Conservation (phyloP, 345 rosid genomes). For the Camelina sativa region DNA sequence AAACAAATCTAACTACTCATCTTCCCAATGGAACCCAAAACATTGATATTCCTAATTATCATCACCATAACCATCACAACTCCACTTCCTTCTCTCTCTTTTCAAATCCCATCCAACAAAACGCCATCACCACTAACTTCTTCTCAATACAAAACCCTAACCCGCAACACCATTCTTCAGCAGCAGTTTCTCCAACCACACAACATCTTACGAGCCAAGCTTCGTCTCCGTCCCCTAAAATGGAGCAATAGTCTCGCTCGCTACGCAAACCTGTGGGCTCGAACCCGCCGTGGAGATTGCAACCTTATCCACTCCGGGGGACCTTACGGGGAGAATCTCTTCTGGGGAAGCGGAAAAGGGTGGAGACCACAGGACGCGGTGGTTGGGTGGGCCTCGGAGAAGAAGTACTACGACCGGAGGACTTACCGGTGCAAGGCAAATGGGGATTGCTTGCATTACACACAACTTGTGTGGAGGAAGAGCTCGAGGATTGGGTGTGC, state of each 20-base stretch:
- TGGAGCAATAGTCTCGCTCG: conserved; percentile 62
- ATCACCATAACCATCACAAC: not conserved
- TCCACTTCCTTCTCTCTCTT: conserved; percentile 23
- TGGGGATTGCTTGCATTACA: conserved; percentile 61
- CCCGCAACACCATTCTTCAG: conserved; percentile 34
- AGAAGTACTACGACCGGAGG: conserved; percentile 46
- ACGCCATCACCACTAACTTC: conserved; percentile 17
- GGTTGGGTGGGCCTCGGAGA: conserved; percentile 61
- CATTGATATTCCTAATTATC: conserved; percentile 1
- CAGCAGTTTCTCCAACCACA: conserved; percentile 56
- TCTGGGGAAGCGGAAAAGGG: conserved; percentile 63
- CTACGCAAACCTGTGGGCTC: conserved; percentile 54
- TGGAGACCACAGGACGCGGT: conserved; percentile 61
- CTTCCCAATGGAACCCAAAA: conserved; percentile 37
- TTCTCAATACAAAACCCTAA: conserved; percentile 29
- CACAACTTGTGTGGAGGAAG: conserved; percentile 72
- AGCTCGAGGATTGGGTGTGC: conserved; percentile 66
- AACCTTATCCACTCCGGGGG: conserved; percentile 56
- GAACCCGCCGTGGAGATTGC: conserved; percentile 51
- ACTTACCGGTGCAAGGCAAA: conserved; percentile 51
- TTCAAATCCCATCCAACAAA: conserved; percentile 16
- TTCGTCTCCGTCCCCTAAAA: conserved; percentile 57
- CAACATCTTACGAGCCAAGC: conserved; percentile 51
- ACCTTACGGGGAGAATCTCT: conserved; percentile 64
- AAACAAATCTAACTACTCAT: conserved; percentile 35